These are phyloP conservation scores for Phytophthora tubulina DNA, from an alignment of 352 stramenopile genomes.

Conservation along the genomic window DNA sequence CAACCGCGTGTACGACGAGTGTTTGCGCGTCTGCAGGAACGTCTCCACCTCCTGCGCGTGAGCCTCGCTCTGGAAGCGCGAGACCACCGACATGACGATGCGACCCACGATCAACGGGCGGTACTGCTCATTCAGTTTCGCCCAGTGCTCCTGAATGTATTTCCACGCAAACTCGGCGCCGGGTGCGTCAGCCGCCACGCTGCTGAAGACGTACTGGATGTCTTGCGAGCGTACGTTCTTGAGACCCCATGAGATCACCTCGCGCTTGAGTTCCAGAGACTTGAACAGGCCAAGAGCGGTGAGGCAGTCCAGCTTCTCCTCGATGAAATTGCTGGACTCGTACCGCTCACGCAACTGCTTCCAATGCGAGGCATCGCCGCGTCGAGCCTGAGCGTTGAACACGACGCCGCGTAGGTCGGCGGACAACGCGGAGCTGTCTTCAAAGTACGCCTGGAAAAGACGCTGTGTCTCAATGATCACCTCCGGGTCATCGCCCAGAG, in stretches of 20 bases:
- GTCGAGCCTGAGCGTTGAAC: slow-evolving; percentile 66
- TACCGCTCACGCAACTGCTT: slow-evolving; percentile 65
- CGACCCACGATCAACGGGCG: slow-evolving; percentile 67
- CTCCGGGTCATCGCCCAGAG: slow-evolving; percentile 55
- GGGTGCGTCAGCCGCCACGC: slow-evolving; percentile 67
- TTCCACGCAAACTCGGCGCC: slow-evolving; percentile 70
- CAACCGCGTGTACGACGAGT: slow-evolving; percentile 71
- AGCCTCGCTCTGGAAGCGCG: slow-evolving; percentile 71
- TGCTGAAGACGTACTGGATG: slow-evolving; percentile 82
- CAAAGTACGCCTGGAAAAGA: slow-evolving; percentile 68
- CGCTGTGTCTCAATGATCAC: slow-evolving; percentile 64
- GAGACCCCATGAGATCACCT: slow-evolving; percentile 75
- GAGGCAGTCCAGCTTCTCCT: slow-evolving; percentile 85
- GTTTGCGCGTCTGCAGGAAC: slow-evolving; percentile 74
- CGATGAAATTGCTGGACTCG: slow-evolving; percentile 80
- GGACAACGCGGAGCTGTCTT: slow-evolving; percentile 59
- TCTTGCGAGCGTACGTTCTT: slow-evolving; percentile 84
- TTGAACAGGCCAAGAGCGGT: slow-evolving; percentile 75
- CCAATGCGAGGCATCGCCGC: slow-evolving; percentile 54
- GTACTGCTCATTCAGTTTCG: slow-evolving; percentile 72
- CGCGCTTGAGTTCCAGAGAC: slow-evolving; percentile 63
- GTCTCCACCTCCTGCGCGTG: slow-evolving; percentile 62
- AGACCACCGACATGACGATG: slow-evolving; percentile 70
- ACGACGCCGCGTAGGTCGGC: slow-evolving; percentile 74
- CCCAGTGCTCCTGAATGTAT: slow-evolving; percentile 82